Percentiles rank a stretch among this genome's conserved stretches.
Conservation (phyloP, 1,284 basidiomycete genomes). For the Trichosporon ovoides region DNA sequence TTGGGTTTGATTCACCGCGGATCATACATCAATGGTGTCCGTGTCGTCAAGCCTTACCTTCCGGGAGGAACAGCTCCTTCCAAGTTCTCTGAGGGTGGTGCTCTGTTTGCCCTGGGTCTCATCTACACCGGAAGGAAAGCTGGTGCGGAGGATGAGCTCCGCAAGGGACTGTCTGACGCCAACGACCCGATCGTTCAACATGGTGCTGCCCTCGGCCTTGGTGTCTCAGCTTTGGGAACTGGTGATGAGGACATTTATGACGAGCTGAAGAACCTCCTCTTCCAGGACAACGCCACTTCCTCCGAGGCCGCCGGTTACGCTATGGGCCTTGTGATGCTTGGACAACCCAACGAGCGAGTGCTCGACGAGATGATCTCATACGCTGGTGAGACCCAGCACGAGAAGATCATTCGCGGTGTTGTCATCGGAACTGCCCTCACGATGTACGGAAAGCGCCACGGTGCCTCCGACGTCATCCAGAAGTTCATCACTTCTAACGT, state of each 20-base stretch:
- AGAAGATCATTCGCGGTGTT: slow-evolving; percentile 94
- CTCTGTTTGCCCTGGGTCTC: slow-evolving; percentile 86
- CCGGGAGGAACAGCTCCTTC: slow-evolving; percentile 62
- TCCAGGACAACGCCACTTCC: slow-evolving; percentile 86
- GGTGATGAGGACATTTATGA: slow-evolving; percentile 84
- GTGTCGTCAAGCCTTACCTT: slow-evolving; percentile 87
- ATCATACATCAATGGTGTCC: slow-evolving; percentile 84
- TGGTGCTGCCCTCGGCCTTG: slow-evolving; percentile 87
- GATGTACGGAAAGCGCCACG: slow-evolving; percentile 83
- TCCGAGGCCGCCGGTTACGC: slow-evolving; percentile 91
- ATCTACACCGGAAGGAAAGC: slow-evolving; percentile 66
- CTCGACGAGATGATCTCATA: slow-evolving; percentile 91
- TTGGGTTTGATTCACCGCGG: slow-evolving; percentile 96
- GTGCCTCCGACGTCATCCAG: slow-evolving; percentile 73
- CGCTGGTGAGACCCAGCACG: slow-evolving; percentile 90
- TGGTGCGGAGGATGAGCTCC: slow-evolving; percentile 69
- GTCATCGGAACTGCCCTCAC: slow-evolving; percentile 86
- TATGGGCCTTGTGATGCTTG: slow-evolving; percentile 95
- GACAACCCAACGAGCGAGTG: slow-evolving; percentile 69
- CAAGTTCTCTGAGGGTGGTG: slow-evolving; percentile 83
- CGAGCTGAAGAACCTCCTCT: slow-evolving; percentile 77
- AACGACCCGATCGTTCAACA: slow-evolving; percentile 81
- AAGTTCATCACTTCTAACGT: slow-evolving; percentile 79
- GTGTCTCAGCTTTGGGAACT: slow-evolving; percentile 86
- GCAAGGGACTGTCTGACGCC: slow-evolving; percentile 56